Conservation (phyloP, 345 rosid species). For the Brassica napus region DNA sequence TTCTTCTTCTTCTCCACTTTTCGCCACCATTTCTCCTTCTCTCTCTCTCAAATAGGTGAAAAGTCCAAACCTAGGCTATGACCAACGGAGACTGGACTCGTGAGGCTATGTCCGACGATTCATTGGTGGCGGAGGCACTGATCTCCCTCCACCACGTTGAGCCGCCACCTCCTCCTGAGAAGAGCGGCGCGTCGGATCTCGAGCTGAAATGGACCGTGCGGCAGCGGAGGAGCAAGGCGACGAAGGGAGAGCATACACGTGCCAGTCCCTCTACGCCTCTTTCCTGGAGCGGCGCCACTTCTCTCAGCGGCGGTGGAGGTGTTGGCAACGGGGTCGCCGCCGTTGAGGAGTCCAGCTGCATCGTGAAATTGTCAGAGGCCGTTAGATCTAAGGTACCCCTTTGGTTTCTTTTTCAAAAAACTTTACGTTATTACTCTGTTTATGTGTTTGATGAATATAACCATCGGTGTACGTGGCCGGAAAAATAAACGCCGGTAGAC, state of each 20-base stretch:
- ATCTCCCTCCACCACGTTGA: constrained; percentile 49
- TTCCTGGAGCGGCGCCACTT: constrained; percentile 81
- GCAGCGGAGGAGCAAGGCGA: constrained; percentile 59
- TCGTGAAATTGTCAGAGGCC: constrained; percentile 40
- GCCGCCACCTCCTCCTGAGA: constrained; percentile 17
- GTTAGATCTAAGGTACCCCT: constrained; percentile 72
- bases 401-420: background rate
- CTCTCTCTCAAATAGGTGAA: constrained; percentile 24
- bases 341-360: constrained; percentile 65
- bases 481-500: background rate
- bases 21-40: constrained; percentile 30
- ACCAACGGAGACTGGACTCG: constrained; percentile 61
- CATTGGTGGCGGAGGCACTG: constrained; percentile 63
- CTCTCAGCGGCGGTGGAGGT: constrained; percentile 47
- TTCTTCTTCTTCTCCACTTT: constrained; percentile 32
- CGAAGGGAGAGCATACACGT: constrained; percentile 48
- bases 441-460: constrained; percentile 9
- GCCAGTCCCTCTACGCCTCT: constrained; percentile 90
- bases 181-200: constrained; percentile 35
- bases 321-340: constrained; percentile 21
- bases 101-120: constrained; percentile 56
- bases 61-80: constrained; percentile 37
- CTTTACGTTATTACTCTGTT: constrained; percentile 17
- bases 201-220: constrained; percentile 73
- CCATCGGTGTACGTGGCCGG: background rate